Base-by-base conservation (phyloP, 202 grass and related monocot species). In the Zoysia matrella region DNA sequence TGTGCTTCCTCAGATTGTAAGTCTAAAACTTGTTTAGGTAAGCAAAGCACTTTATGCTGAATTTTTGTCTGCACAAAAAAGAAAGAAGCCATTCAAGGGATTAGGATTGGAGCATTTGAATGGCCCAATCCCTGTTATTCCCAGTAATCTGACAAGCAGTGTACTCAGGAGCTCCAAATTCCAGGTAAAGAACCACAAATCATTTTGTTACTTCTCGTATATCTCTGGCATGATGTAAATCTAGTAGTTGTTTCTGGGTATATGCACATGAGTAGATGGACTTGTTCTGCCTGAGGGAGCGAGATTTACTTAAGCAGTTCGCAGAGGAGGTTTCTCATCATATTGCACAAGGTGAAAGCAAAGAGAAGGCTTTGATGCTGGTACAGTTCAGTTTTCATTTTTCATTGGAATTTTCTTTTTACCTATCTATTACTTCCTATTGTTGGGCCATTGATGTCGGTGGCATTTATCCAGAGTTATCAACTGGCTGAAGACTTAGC, bases 31-130 rank as follows among this genome's bases (percentile, higher is more conserved):
- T 81, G 13, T 87, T 85, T 88, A 98, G 95, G 92, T 98, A 84
- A 98, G 95, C 87, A 98, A 98, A 90, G 90, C 90, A 63, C 90
- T 98, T 13, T 89, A 95, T 83, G 89, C 80, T 69, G 92, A 95
- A 85, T 89, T 91, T 87, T 66, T 92, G 48, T 83, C 85, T 18
- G 83, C 79, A 52, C 87, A 85, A 83, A 95, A 81, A 73, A 98
- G 86, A 81, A 91, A 91, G 65, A 81, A 75, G 22, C 85, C 90
- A 81, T 93, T 93, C 48, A 89, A 92, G 56, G 90, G 90, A 77
- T 75, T 98, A 71, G 92, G 95, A 75, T 77, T 95, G 76, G 90
- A 95, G 87, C 95, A 98, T 73, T 83, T 98, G 79, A 95, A 98
- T 81, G 89, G 85, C 12, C 85, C 90, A 18, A 81, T 45, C 60